phyloP scores from a whole-genome alignment of 2,329 filamentous ascomycete species.

The Botrytis elliptica region DNA sequence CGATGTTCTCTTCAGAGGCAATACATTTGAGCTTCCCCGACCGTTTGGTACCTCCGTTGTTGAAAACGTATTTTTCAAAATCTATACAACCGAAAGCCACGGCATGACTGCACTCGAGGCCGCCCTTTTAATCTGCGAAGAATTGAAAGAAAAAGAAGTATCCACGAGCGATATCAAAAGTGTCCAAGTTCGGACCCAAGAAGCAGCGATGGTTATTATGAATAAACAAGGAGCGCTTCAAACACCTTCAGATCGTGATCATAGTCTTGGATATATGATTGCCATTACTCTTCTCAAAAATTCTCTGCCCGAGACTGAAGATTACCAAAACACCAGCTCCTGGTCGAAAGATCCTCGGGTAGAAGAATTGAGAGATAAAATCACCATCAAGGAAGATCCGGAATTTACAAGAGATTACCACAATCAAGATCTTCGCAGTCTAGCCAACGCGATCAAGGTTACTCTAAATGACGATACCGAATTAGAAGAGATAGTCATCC shows the following conservation, averaged over 20 bases:
- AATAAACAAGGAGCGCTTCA: constrained; percentile 35
- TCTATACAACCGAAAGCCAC: constrained; percentile 38
- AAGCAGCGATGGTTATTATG: constrained; percentile 39
- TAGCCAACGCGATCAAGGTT: constrained; percentile 36
- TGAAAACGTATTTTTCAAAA: constrained; percentile 36
- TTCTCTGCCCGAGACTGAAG: constrained; percentile 8
- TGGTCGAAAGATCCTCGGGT: constrained; percentile 12
- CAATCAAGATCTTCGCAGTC: constrained; percentile 34
- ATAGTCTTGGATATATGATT: constrained; percentile 41
- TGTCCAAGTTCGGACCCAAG: constrained; percentile 37
- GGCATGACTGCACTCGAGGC: constrained; percentile 41
- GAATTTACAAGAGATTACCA: constrained; percentile 39
- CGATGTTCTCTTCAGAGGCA: constrained; percentile 25
- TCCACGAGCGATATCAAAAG: constrained; percentile 31
- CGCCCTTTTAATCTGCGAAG: constrained; percentile 28
- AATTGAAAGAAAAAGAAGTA: constrained; percentile 25
- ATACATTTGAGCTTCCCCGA: constrained; percentile 30
- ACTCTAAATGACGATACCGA: constrained; percentile 31
- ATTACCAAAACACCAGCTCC: constrained; percentile 19
- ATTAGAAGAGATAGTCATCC: constrained; percentile 38
- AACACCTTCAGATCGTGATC: constrained; percentile 41
- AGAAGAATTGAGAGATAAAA: constrained; percentile 32
- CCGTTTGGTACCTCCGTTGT: constrained; percentile 32
- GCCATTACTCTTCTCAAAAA: constrained; percentile 40
- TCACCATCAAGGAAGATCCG: constrained; percentile 34